A percentile compares a stretch with the other conserved stretches of the same genome.
Evolutionary conservation across 2,329 filamentous ascomycete species (phyloP).

Genomic region (Davidsoniella neocaledoniae): DNA sequence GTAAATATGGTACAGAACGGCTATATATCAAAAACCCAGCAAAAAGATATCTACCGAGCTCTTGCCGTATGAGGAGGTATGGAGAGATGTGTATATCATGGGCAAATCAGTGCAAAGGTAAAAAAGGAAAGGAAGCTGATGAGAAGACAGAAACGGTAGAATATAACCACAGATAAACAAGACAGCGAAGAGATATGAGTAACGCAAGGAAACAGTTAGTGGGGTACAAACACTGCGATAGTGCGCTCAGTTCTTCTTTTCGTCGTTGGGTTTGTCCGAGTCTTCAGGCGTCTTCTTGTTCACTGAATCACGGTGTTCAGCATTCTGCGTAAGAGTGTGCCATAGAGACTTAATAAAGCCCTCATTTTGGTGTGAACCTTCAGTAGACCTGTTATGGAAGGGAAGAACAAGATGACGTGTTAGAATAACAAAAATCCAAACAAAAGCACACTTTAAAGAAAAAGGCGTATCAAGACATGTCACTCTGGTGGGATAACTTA

Average conservation of each 20-base stretch:
- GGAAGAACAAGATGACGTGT: background rate
- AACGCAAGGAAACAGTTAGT: background rate
- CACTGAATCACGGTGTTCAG: slow-evolving; percentile 28
- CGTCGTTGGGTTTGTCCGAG: slow-evolving; percentile 15
- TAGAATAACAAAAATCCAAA: background rate
- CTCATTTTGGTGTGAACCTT: slow-evolving; percentile 52
- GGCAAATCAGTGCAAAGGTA: background rate
- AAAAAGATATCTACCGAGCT: no score
- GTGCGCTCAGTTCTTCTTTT: slow-evolving; percentile 10
- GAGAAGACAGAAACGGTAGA: background rate
- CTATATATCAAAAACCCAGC: background rate
- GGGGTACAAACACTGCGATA: background rate
- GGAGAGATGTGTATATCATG: slow-evolving; percentile 6
- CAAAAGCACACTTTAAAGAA: background rate
- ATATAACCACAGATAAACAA: background rate
- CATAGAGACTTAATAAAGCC: slow-evolving; percentile 86
- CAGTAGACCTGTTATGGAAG: background rate
- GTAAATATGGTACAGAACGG: slow-evolving; percentile 3
- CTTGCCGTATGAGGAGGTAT: background rate
- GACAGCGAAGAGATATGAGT: background rate
- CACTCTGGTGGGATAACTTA: slow-evolving; percentile 23
- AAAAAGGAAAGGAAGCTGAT: background rate
- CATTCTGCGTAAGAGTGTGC: slow-evolving; percentile 77
- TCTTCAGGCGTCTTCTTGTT: slow-evolving; percentile 15
- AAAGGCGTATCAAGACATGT: background rate